Evolutionary conservation across 805 yeast species (phyloP).

Genomic region (Candida maltosa): DNA sequence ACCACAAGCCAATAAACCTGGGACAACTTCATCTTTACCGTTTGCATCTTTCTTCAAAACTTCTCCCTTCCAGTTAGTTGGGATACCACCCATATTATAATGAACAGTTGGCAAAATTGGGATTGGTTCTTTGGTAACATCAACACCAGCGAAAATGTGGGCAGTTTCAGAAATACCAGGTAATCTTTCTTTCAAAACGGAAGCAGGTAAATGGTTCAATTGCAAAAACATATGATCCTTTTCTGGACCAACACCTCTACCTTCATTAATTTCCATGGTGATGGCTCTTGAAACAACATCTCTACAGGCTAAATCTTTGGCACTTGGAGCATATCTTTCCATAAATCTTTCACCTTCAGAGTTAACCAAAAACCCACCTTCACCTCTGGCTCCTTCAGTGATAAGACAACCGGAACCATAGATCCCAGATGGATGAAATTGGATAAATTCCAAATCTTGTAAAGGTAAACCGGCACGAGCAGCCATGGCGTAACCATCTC

Average conservation of each 20-base stretch:
- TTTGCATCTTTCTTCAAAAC: conserved; percentile 75
- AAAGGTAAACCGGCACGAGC: conserved; percentile 97
- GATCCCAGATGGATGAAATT: conserved; percentile 99
- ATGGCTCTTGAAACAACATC: conserved; percentile 98
- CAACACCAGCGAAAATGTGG: conserved; percentile 97
- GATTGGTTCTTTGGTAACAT: conserved; percentile 98
- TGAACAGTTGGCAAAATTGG: conserved; percentile 98
- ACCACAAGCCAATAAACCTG: conserved; percentile 96
- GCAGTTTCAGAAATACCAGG: conserved; percentile 99
- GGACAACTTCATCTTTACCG: conserved; percentile 88
- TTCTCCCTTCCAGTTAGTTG: conserved; percentile 97
- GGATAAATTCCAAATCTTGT: conserved; percentile 96
- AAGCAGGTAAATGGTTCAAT: conserved; percentile 88
- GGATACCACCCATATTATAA: conserved; percentile 99
- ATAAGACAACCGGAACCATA: conserved; percentile 98
- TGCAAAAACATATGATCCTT: conserved; percentile 95
- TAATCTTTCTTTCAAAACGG: conserved; percentile 88
- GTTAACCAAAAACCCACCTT: conserved; percentile 96
- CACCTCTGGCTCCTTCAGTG: conserved; percentile 99
- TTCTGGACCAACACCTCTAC: conserved; percentile 97
- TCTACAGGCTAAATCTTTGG: conserved; percentile 97
- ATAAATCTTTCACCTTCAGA: conserved; percentile 98
- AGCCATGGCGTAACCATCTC: conserved; percentile 99
- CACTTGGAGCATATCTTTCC: conserved; percentile 99
- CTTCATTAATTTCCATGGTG: conserved; percentile 97